phyloP scores from a whole-genome alignment of 306 rosid genomes.

The Gastrolobium villosum region DNA sequence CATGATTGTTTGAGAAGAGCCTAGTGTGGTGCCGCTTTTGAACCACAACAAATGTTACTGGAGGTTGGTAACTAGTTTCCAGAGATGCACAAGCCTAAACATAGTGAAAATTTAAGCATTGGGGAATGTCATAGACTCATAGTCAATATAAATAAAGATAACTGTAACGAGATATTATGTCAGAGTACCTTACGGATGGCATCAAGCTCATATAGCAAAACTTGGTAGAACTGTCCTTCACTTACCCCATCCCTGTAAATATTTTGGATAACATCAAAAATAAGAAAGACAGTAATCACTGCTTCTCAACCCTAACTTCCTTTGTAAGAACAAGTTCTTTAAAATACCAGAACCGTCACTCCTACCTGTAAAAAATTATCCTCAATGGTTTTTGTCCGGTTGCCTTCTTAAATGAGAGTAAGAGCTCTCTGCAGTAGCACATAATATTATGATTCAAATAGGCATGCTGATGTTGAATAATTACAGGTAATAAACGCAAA shows the following conservation, averaged over 20 bases:
- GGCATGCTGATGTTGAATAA: constrained; percentile 21
- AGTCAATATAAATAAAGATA: background rate
- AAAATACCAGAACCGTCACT: background rate
- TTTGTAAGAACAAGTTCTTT: background rate
- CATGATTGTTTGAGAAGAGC: constrained; percentile 71
- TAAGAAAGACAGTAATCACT: background rate
- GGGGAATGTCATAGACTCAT: background rate
- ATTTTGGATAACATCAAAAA: background rate
- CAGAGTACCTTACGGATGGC: constrained; percentile 73
- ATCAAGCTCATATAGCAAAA: constrained; percentile 76
- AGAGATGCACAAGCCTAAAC: constrained; percentile 80
- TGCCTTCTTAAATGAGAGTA: constrained; percentile 66
- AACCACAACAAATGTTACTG: constrained; percentile 85
- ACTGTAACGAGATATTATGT: background rate
- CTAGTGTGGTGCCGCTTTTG: constrained; percentile 85
- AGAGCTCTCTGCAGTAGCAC: constrained; percentile 59
- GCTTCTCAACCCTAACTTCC: constrained; percentile 19
- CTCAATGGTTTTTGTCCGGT: constrained; percentile 65
- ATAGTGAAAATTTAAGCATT: constrained; percentile 28
- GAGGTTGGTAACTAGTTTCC: constrained; percentile 86
- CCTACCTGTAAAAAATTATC: constrained; percentile 64
- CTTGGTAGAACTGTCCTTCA: constrained; percentile 87
- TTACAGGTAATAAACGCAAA: constrained; percentile 19
- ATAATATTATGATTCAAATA: constrained; percentile 18
- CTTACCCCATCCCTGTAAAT: constrained; percentile 73